Percentiles rank a stretch among this genome's conserved stretches.
Conservation (phyloP, 78 protist species). For the Chrysochromulina parva region DNA sequence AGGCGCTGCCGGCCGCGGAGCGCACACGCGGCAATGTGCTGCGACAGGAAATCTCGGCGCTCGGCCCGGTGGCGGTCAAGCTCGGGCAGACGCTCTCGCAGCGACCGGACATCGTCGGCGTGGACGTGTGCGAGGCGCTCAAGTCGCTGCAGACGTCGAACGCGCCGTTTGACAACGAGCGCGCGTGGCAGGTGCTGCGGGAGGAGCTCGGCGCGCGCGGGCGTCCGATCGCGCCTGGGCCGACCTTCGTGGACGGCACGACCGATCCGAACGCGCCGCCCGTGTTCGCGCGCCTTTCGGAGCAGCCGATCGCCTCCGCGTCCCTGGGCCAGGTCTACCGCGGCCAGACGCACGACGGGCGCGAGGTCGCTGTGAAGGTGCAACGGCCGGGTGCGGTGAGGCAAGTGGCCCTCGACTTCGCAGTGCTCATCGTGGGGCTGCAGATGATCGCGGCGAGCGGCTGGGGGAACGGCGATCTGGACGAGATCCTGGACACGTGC, state of each 20-base stretch:
- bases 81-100: conserved; percentile 28
- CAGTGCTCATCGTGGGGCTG: background rate
- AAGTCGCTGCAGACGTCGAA: conserved; percentile 20
- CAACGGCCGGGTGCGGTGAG: conserved; percentile 2
- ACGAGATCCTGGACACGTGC: background rate
- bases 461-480: conserved; percentile 22
- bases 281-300: background rate
- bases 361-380: conserved; percentile 8
- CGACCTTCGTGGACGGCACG: background rate
- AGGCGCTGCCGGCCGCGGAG: background rate
- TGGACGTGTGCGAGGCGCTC: conserved; percentile 8
- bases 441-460: no score
- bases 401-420: background rate
- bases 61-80: conserved; percentile 18
- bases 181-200: background rate
- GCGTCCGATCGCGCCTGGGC: conserved; percentile 7
- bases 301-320: background rate
- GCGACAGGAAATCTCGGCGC: background rate
- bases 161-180: background rate
- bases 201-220: background rate
- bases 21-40: background rate
- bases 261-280: background rate
- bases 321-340: conserved; percentile 27
- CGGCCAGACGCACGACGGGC: background rate
- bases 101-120: background rate